Percentiles rank a stretch among this genome's conserved stretches.
Evolutionary conservation across 2,329 filamentous ascomycete species (phyloP).

Genomic region (Bimuria novae-zelandiae): DNA sequence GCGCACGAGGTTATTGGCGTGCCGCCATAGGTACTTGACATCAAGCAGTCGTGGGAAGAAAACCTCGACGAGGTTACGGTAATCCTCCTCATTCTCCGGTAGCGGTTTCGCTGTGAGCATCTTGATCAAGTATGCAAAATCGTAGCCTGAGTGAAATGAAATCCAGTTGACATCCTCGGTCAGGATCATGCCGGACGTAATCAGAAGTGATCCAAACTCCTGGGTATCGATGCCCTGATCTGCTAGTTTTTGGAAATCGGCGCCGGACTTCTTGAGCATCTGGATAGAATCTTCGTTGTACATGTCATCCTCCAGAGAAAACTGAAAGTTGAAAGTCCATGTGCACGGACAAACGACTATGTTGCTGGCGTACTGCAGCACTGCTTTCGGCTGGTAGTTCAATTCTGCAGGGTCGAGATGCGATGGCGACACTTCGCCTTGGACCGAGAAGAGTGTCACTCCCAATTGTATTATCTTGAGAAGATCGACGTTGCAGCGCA

Average conservation of each 20-base stretch:
- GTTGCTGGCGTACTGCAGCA: slow-evolving; percentile 57
- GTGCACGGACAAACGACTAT: slow-evolving; percentile 77
- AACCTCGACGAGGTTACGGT: slow-evolving; percentile 83
- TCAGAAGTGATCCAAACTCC: slow-evolving; percentile 86
- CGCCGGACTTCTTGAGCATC: slow-evolving; percentile 86
- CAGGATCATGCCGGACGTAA: slow-evolving; percentile 88
- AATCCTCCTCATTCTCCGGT: slow-evolving; percentile 87
- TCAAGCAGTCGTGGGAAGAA: slow-evolving; percentile 96
- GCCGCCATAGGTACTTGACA: slow-evolving; percentile 96
- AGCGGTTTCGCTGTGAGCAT: slow-evolving; percentile 82
- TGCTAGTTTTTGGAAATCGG: slow-evolving; percentile 83
- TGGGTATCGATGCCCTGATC: slow-evolving; percentile 88
- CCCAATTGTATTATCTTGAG: slow-evolving; percentile 97
- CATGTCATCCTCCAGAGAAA: slow-evolving; percentile 94
- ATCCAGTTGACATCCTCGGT: slow-evolving; percentile 92
- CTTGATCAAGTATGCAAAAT: slow-evolving; percentile 97
- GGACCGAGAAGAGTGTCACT: slow-evolving; percentile 87
- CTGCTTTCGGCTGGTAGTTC: slow-evolving; percentile 47
- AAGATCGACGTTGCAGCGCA: slow-evolving; percentile 95
- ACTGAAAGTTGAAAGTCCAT: slow-evolving; percentile 99
- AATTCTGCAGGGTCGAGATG: slow-evolving; percentile 59
- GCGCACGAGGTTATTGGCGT: slow-evolving; percentile 71
- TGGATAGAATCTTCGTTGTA: slow-evolving; percentile 95
- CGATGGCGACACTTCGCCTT: slow-evolving; percentile 83
- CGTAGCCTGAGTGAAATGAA: slow-evolving; percentile 96